A percentile compares a stretch with the other conserved stretches of the same genome.
Conservation (phyloP, 345 rosid genomes). For the Lagerstroemia speciosa region DNA sequence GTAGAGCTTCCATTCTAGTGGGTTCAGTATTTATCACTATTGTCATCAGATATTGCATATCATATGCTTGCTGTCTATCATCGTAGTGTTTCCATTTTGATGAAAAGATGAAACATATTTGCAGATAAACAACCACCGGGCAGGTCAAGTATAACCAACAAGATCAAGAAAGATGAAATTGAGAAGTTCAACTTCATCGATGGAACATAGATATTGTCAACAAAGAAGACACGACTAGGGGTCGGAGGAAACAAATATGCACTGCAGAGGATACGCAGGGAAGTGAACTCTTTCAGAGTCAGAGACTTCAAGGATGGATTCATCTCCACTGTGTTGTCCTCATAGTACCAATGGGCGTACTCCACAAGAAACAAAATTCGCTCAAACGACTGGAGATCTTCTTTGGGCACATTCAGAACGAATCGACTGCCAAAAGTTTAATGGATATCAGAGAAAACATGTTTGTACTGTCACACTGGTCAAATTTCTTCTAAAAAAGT, state of each 20-base stretch:
- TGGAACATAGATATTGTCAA: background rate
- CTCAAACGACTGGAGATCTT: conserved; percentile 96
- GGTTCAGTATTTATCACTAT: no score
- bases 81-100: background rate
- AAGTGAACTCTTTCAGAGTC: conserved; percentile 83
- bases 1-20: background rate
- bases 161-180: no score
- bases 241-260: background rate
- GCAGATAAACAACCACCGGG: background rate
- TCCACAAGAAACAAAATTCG: conserved; percentile 93
- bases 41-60: no score
- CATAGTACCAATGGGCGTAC: conserved; percentile 96
- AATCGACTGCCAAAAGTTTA: conserved; percentile 56
- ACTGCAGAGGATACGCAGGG: conserved; percentile 59
- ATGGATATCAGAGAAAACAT: background rate
- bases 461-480: background rate
- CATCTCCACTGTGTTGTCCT: conserved; percentile 88
- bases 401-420: conserved; percentile 94
- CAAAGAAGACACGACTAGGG: background rate
- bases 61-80: no score
- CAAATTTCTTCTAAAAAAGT: background rate
- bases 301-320: conserved; percentile 87
- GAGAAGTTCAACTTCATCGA: background rate
- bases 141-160: background rate
- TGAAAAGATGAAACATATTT: background rate